A percentile compares a stretch with the other conserved stretches of the same genome.
phyloP scores from a whole-genome alignment of 805 yeast species.

The Barnettozyma vustinii region DNA sequence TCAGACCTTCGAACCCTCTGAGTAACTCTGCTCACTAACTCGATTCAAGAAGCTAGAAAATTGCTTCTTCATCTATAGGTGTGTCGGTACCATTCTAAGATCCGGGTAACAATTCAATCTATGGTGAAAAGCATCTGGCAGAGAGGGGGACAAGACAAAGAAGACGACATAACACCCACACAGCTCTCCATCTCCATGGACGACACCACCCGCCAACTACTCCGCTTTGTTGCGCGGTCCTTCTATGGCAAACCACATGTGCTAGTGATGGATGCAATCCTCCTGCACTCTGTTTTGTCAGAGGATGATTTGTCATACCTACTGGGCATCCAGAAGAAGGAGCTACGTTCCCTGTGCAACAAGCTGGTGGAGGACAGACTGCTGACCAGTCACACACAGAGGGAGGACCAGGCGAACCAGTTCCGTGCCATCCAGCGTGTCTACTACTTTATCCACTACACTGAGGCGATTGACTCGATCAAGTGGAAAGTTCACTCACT shows the following conservation, averaged over 20 bases:
- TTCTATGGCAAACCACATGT: conserved; percentile 84
- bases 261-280: conserved; percentile 77
- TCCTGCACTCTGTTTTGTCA: conserved; percentile 82
- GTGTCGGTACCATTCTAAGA: neutral
- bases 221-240: conserved; percentile 78
- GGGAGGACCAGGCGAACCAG: conserved; percentile 55
- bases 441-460: conserved; percentile 80
- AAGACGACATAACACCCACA: neutral
- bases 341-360: conserved; percentile 76
- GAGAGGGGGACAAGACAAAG: neutral
- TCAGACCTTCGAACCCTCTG: no score
- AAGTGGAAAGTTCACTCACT: conserved; percentile 94
- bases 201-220: conserved; percentile 38
- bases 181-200: conserved; percentile 25
- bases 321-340: conserved; percentile 81
- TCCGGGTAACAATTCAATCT: neutral
- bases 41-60: no score
- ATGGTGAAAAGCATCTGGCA: neutral
- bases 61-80: no score
- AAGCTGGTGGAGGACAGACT: conserved; percentile 80
- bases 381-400: conserved; percentile 63
- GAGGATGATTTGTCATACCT: conserved; percentile 87
- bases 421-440: conserved; percentile 66
- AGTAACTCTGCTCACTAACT: no score
- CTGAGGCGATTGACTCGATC: conserved; percentile 91